Evolutionary conservation across 192 early-diverging fungal species (phyloP).

Genomic region (Coemansia sp.): DNA sequence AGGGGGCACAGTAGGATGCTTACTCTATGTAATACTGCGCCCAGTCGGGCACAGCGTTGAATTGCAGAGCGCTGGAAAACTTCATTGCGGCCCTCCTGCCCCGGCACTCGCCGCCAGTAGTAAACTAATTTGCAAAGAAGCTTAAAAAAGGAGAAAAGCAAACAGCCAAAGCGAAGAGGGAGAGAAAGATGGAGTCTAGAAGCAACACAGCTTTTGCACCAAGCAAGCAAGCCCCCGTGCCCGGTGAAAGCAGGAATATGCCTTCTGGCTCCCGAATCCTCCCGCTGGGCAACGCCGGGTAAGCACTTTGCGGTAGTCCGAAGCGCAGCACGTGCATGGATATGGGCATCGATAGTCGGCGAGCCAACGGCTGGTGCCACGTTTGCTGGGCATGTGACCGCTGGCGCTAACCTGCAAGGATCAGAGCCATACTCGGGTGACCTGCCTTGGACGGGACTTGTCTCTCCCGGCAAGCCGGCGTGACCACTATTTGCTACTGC

Average conservation of each 20-base stretch:
- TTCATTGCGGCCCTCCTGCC: constrained; percentile 70
- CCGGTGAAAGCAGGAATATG: too few relatives aligned
- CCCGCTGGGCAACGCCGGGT: too few relatives aligned
- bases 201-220: too few relatives aligned
- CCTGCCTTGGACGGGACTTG: too few relatives aligned
- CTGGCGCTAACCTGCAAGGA: too few relatives aligned
- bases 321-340: neutral
- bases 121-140: neutral
- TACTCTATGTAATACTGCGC: constrained; percentile 75
- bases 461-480: too few relatives aligned
- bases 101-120: neutral
- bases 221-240: too few relatives aligned
- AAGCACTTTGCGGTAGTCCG: neutral
- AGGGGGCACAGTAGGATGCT: constrained; percentile 1
- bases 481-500: too few relatives aligned
- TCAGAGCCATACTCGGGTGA: too few relatives aligned
- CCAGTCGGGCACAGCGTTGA: constrained; percentile 89
- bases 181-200: too few relatives aligned
- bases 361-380: neutral
- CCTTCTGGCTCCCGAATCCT: too few relatives aligned
- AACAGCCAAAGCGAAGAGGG: neutral
- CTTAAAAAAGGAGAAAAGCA: neutral
- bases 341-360: neutral
- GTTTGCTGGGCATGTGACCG: neutral
- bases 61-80: constrained; percentile 86